phyloP scores from a whole-genome alignment of 1,284 basidiomycete species.

The Cystobasidium pallidum region DNA sequence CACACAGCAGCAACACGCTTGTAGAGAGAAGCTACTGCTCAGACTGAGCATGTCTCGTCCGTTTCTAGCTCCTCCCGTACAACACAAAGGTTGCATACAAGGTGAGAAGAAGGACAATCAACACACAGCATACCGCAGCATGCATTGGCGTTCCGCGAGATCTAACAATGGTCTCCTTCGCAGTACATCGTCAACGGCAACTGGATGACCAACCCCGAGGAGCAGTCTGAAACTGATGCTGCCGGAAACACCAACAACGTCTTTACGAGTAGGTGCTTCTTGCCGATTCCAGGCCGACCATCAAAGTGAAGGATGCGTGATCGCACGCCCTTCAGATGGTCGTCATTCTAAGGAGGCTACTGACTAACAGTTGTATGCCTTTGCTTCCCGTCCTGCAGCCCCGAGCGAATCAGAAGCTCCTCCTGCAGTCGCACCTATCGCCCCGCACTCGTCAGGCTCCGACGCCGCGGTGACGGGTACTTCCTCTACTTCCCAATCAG shows the following conservation, averaged over 20 bases:
- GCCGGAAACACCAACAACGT: slow-evolving; percentile 41
- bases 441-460: background rate
- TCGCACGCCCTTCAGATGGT: background rate
- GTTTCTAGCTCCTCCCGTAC: slow-evolving; percentile 27
- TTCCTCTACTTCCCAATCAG: background rate
- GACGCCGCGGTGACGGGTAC: slow-evolving; percentile 10
- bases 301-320: background rate
- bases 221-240: slow-evolving; percentile 33
- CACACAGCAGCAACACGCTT: background rate
- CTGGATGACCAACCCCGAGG: slow-evolving; percentile 36
- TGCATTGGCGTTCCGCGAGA: background rate
- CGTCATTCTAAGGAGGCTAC: background rate
- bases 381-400: background rate
- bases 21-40: background rate
- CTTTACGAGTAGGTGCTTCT: slow-evolving; percentile 25
- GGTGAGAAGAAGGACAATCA: slow-evolving; percentile 25
- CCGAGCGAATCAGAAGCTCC: slow-evolving; percentile 16
- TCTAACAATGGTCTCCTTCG: background rate
- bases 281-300: background rate
- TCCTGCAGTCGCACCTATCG: background rate
- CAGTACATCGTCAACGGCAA: slow-evolving; percentile 41
- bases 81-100: slow-evolving; percentile 41
- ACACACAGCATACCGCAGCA: too few relatives aligned
- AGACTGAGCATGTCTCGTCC: background rate
- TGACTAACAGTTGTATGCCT: background rate